Conservation (phyloP, 129 eudicot species). For the Kitagawia praeruptora region DNA sequence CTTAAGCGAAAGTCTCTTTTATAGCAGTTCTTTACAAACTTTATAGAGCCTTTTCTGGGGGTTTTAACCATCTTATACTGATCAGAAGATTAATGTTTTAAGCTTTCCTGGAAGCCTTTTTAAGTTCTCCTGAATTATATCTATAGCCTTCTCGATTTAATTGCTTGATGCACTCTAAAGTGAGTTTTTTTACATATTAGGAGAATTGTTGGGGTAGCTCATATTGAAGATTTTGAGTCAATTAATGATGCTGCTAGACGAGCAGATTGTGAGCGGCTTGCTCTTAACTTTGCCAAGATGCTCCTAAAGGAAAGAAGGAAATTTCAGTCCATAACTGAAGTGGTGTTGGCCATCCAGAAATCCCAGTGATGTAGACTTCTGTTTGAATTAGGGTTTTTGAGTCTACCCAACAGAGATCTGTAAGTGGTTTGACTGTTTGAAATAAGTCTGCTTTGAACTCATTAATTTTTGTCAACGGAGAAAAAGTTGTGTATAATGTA, state of each 20-base stretch:
- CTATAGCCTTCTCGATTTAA: background rate
- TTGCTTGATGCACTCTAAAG: background rate
- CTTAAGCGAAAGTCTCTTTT: background rate
- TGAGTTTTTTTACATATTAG: conserved; percentile 28
- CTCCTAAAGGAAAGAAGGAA: conserved; percentile 63
- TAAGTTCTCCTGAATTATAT: background rate
- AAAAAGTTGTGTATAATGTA: background rate
- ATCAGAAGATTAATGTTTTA: background rate
- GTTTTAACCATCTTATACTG: too few relatives aligned
- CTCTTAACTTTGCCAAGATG: conserved; percentile 70
- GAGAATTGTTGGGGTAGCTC: conserved; percentile 97
- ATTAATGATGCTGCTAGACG: conserved; percentile 51
- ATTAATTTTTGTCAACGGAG: background rate
- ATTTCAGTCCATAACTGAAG: conserved; percentile 50
- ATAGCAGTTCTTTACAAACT: background rate
- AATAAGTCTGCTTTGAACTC: background rate
- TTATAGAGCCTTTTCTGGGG: background rate
- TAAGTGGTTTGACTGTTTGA: background rate
- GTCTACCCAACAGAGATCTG: background rate
- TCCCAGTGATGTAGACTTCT: conserved; percentile 15
- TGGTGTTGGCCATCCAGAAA: conserved; percentile 43
- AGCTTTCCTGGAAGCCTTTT: background rate
- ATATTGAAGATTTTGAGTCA: conserved; percentile 92
- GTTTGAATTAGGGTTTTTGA: background rate
- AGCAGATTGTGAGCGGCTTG: conserved; percentile 75